Percentiles rank a stretch among this genome's conserved stretches.
phyloP scores from a whole-genome alignment of 2,329 filamentous ascomycete genomes.

The Apiospora marii region DNA sequence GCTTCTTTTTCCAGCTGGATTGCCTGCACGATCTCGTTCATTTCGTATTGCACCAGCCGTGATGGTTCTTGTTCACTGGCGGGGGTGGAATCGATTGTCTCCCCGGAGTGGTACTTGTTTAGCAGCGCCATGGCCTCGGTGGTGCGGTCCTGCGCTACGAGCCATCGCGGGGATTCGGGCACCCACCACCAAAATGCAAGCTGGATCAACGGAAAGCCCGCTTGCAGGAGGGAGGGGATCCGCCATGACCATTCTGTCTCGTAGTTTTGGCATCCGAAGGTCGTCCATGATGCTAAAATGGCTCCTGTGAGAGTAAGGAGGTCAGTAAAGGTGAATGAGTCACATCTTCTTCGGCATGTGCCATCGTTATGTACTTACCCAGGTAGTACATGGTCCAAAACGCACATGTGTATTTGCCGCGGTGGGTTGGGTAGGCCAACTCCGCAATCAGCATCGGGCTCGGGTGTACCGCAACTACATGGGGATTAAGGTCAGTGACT shows the following conservation, averaged over 20 bases:
- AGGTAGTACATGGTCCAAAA: slow-evolving; percentile 36
- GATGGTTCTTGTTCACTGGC: slow-evolving; percentile 43
- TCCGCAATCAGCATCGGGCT: slow-evolving; percentile 39
- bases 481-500: slow-evolving; percentile 28
- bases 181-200: slow-evolving; percentile 45
- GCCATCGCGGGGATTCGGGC: slow-evolving; percentile 56
- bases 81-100: slow-evolving; percentile 34
- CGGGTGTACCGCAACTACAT: slow-evolving; percentile 33
- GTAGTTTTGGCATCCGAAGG: slow-evolving; percentile 30
- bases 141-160: slow-evolving; percentile 46
- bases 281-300: slow-evolving; percentile 33
- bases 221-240: slow-evolving; percentile 54
- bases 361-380: slow-evolving; percentile 15
- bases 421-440: slow-evolving; percentile 39
- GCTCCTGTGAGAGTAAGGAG: slow-evolving; percentile 24
- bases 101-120: slow-evolving; percentile 41
- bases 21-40: slow-evolving; percentile 52
- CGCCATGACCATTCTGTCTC: slow-evolving; percentile 46
- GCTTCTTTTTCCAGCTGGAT: slow-evolving; percentile 53
- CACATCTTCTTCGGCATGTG: slow-evolving; percentile 4
- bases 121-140: slow-evolving; percentile 45
- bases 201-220: slow-evolving; percentile 48
- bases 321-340: neutral
- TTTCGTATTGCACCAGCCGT: slow-evolving; percentile 48
- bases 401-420: slow-evolving; percentile 34